These are phyloP conservation scores for Tylopilus vinaceipallidus DNA, from an alignment of 768 basidiomycete species.

Conservation along the genomic window DNA sequence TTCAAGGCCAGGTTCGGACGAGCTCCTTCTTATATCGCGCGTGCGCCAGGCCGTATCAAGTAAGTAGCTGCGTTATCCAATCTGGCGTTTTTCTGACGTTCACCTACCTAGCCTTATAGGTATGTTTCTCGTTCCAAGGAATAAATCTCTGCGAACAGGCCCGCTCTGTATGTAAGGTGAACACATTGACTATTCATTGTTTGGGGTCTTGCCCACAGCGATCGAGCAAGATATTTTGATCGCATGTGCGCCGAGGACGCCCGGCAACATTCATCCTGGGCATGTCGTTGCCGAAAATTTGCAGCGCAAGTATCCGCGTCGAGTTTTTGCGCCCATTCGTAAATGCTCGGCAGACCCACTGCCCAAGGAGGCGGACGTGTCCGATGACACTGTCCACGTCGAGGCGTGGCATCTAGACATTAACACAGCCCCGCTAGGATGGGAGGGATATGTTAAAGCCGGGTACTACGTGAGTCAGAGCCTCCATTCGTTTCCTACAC, in stretches of 20 bases:
- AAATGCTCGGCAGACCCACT: conserved; percentile 24
- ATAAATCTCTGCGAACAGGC: not conserved
- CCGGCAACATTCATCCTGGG: conserved; percentile 36
- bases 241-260: conserved; percentile 54
- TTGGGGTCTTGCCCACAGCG: conserved; percentile 83
- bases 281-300: conserved; percentile 64
- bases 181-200: conserved; percentile 82
- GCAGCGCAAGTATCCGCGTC: conserved; percentile 55
- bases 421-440: conserved; percentile 57
- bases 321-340: conserved; percentile 54
- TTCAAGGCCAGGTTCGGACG: conserved; percentile 64
- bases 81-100: not conserved
- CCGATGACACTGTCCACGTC: conserved; percentile 35
- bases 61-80: conserved; percentile 28
- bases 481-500: not conserved
- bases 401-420: conserved; percentile 76
- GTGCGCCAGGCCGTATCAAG: conserved; percentile 85
- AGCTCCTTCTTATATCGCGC: conserved; percentile 65
- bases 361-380: conserved; percentile 31
- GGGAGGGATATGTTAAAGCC: conserved; percentile 89
- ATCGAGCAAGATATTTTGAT: conserved; percentile 83
- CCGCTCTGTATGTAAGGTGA: conserved; percentile 51
- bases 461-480: conserved; percentile 65
- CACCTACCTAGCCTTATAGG: conserved; percentile 34
- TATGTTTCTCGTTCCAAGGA: conserved; percentile 5